Evolutionary conservation across 1,139 yeast genomes (phyloP), one percentile per base, ranked within the genome.

Genomic region (Meyerozyma guilliermondii): DNA sequence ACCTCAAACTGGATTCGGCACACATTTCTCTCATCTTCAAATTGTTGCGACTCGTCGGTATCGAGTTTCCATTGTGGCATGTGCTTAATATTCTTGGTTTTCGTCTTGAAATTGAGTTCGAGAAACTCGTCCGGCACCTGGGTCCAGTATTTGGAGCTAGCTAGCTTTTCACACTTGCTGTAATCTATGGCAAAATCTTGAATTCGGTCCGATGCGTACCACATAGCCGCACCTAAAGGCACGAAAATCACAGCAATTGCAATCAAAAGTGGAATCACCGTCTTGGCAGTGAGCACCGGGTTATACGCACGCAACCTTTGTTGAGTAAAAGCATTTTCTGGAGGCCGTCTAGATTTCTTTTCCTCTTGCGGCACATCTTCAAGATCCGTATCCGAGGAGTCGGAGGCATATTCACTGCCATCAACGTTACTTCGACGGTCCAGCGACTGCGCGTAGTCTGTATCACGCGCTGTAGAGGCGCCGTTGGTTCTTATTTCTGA

Each of bases 201-300:
- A 5, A 88, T 84, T 48, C 72, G 69, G 47, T 78, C 70, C n/a
- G 92, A 77, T 5, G 96, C 94, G 48, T 83, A 82, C 62, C 92
- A 74, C 80, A 92, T 81, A 46, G 86, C 91, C 1, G 91, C 98
- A 27, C 98, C 98, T 38, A 92, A 73, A 7, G 97, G 95, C 13
- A 91, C 87, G 58, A 91, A 87, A 10, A 92, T 69, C n/a, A 87
- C 71, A 4, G 96, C 94, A 40, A 92, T 74, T 9, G 74, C 63
- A 39, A 91, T 60, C 55, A 91, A 80, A 43, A 91, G 59, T 2
- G 97, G 97, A 46, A 92, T 78, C 35, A 91, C 95, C 4, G 94
- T 85, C 58, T 78, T 83, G 17, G 97, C 97, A 0, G 98, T 91
- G 52, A 91, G 74, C 42, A 92, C 92, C 1, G 98, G 98, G 58